Percentiles rank a stretch among this genome's conserved stretches.
Evolutionary conservation across 345 rosid species (phyloP).

Genomic region (Leavenworthia alabamica): DNA sequence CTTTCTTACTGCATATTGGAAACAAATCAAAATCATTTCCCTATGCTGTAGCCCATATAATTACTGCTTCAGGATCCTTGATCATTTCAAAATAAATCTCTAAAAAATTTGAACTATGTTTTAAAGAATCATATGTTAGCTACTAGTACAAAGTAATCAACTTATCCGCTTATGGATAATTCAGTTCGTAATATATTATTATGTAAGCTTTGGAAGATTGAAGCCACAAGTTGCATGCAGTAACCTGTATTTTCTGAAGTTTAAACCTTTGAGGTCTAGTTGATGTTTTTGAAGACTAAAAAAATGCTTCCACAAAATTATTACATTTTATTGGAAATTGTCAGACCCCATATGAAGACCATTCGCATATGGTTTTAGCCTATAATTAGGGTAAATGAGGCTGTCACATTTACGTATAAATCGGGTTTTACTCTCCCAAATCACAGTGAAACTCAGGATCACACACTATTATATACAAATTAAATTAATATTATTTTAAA

Average conservation of each 20-base stretch:
- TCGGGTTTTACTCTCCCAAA: neutral
- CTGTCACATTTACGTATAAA: neutral
- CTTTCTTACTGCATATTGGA: constrained; percentile 3
- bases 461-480: neutral
- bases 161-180: neutral
- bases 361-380: neutral
- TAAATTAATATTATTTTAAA: neutral
- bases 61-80: neutral
- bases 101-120: no score
- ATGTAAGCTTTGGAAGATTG: neutral
- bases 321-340: neutral
- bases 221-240: neutral
- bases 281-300: neutral
- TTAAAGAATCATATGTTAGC: no score
- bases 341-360: neutral
- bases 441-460: no score
- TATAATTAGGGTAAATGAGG: neutral
- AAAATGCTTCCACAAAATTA: neutral
- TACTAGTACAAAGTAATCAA: neutral
- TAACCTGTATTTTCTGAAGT: neutral
- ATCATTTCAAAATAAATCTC: neutral
- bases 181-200: neutral
- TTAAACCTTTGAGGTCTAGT: neutral
- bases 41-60: constrained; percentile 17
- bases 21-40: constrained; percentile 24